Conservation (phyloP, 371 early-diverging fungal genomes). For the Syncephalastrum sp. region DNA sequence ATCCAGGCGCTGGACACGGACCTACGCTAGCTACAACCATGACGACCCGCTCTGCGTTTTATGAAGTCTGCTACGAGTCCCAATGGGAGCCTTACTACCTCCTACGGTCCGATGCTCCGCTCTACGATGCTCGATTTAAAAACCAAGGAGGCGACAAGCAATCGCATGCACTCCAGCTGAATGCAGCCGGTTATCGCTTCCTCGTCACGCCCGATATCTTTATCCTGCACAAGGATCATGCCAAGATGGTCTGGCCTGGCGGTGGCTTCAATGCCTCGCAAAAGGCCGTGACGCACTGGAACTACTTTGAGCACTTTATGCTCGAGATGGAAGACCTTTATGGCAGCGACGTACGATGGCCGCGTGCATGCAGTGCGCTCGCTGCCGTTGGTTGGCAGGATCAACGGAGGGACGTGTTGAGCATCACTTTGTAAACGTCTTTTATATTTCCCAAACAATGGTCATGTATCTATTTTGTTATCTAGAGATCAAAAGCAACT, state of each 20-base stretch:
- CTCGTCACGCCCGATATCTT: constrained; percentile 52
- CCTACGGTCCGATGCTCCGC: constrained; percentile 39
- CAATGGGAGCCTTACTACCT: constrained; percentile 75
- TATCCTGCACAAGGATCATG: constrained; percentile 63
- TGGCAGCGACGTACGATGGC: constrained; percentile 56
- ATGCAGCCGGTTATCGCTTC: constrained; percentile 57
- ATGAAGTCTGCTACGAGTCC: constrained; percentile 68
- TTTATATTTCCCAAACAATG: not conserved
- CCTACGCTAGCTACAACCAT: constrained; percentile 48
- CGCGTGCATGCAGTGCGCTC: constrained; percentile 54
- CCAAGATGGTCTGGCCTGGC: constrained; percentile 54
- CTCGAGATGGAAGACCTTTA: constrained; percentile 51
- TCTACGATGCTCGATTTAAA: constrained; percentile 61
- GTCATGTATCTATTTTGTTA: not conserved
- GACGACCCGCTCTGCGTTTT: constrained; percentile 22
- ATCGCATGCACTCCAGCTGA: constrained; percentile 59
- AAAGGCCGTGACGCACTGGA: constrained; percentile 39
- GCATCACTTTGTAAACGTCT: constrained; percentile 18
- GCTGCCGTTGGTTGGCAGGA: constrained; percentile 46
- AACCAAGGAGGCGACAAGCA: constrained; percentile 73
- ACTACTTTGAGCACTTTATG: constrained; percentile 55
- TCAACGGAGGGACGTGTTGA: constrained; percentile 35
- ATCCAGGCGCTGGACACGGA: constrained; percentile 62
- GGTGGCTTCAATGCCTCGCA: constrained; percentile 53
- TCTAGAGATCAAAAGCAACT: constrained; percentile 8